Conservation (phyloP, 148 eudicot species). For the Gaultheria prostrata region DNA sequence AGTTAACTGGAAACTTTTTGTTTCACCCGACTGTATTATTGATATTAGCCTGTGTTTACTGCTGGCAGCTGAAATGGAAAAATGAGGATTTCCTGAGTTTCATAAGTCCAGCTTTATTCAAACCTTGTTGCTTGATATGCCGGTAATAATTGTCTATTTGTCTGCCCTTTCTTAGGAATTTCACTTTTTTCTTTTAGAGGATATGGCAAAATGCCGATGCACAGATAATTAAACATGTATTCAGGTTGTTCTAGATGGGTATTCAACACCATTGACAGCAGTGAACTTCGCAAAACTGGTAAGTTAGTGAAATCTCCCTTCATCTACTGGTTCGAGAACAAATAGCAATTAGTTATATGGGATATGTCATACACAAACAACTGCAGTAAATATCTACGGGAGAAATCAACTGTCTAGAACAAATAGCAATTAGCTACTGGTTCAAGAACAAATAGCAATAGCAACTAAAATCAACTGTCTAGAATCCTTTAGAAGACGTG, state of each 20-base stretch:
- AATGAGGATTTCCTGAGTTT: constrained; percentile 81
- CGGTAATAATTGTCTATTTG: constrained; percentile 71
- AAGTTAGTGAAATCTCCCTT: constrained; percentile 63
- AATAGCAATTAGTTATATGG: no score
- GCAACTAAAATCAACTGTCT: no score
- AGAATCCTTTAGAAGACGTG: no score
- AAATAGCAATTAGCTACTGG: no score
- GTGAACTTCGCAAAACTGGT: constrained; percentile 97
- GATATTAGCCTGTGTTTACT: constrained; percentile 72
- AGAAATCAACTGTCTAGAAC: no score
- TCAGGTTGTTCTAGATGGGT: constrained; percentile 61
- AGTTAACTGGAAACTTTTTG: constrained; percentile 20
- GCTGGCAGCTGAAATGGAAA: constrained; percentile 95
- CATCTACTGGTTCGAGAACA: no score
- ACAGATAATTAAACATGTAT: constrained; percentile 1
- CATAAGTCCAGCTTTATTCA: constrained; percentile 71
- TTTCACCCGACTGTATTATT: constrained; percentile 45
- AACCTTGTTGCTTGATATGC: constrained; percentile 76
- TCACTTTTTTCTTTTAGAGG: constrained; percentile 34
- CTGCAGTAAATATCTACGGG: no score
- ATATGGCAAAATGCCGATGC: background rate
- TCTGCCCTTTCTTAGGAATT: constrained; percentile 47
- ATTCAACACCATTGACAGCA: constrained; percentile 90
- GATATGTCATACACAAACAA: no score
- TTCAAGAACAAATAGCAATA: no score